Evolutionary conservation across 1,284 basidiomycete genomes (phyloP), one percentile per base, ranked within the genome.

Genomic region (Somion occarium): DNA sequence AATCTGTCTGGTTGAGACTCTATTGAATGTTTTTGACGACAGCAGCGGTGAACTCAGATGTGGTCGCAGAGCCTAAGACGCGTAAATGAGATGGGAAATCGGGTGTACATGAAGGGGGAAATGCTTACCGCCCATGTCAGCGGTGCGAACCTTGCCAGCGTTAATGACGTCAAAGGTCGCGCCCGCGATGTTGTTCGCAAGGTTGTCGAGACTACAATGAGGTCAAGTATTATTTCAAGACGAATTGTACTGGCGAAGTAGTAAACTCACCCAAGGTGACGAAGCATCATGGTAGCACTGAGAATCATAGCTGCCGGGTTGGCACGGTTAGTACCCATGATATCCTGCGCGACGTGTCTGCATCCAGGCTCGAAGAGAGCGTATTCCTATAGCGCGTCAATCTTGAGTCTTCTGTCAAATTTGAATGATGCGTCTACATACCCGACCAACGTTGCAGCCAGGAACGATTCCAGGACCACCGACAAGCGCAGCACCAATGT

Each of bases 251-350:
- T 23, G 5, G n/a, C 3, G 44, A 48, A 18, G 34, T 7, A 41
- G 38, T 38, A 43, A 7, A 66, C 79, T 55, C 64, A 89, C 85
- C 95, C 96, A 56, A 99, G 85, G 73, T 99, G 97, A 63, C 96
- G 81, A 61, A 99, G 82, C 91, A 99, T 93, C 96, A 99, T 99
- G 53, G 96, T 96, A 39, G 96, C 84, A 56, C 91, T 94, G 58
- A 99, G 84, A 67, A 99, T 87, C 93, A 99, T 98, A 49, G 97
- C 97, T 42, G 93, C 88, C 19, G 97, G 97, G 79, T 99, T 99
- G 63, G 97, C 97, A 64, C 87, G 88, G 82, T 96, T 93, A 62
- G 91, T 93, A 58, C 93, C 94, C 93, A 94, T 95, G 72, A 98
- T 93, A 67, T 98, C 95, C 69, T 90, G 91, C 56, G 95, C 97